Conservation (phyloP, 495 filamentous ascomycete species). For the Sporormia fimetaria region DNA sequence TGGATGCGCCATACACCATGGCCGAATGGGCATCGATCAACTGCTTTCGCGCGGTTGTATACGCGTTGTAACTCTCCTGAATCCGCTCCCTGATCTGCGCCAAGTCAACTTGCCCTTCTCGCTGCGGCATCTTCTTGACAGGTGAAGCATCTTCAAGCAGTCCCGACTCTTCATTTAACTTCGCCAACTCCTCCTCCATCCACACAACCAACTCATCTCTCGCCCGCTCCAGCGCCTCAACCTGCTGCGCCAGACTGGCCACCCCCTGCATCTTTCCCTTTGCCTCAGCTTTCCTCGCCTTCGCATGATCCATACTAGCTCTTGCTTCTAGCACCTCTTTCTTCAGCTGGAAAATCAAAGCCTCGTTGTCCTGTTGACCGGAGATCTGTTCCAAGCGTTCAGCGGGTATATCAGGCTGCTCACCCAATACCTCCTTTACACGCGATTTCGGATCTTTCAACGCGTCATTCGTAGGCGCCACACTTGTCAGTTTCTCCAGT, state of each 20-base stretch:
- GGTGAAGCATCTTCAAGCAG: conserved; percentile 17
- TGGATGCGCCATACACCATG: background rate
- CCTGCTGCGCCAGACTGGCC: conserved; percentile 13
- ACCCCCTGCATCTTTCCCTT: background rate
- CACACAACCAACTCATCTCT: conserved; percentile 29
- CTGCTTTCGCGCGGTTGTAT: conserved; percentile 3
- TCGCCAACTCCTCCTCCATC: conserved; percentile 30
- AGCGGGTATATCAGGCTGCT: conserved; percentile 17
- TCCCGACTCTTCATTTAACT: conserved; percentile 24
- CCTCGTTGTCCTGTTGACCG: background rate
- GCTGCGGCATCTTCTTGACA: conserved; percentile 4
- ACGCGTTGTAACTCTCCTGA: conserved; percentile 3
- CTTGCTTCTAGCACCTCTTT: conserved; percentile 21
- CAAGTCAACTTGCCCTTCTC: background rate
- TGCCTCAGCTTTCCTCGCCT: conserved; percentile 1
- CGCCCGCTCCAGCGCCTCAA: conserved; percentile 26
- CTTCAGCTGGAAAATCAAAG: conserved; percentile 15
- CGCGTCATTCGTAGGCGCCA: background rate
- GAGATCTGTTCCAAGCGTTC: conserved; percentile 12
- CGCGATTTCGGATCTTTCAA: conserved; percentile 8
- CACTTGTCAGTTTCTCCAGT: conserved; percentile 18
- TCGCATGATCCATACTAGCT: conserved; percentile 13
- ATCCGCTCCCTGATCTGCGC: conserved; percentile 5
- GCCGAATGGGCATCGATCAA: conserved; percentile 3
- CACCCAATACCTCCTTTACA: conserved; percentile 14